Base-by-base conservation (phyloP, 495 filamentous ascomycete species). In the Hypomontagnella monticulosa region DNA sequence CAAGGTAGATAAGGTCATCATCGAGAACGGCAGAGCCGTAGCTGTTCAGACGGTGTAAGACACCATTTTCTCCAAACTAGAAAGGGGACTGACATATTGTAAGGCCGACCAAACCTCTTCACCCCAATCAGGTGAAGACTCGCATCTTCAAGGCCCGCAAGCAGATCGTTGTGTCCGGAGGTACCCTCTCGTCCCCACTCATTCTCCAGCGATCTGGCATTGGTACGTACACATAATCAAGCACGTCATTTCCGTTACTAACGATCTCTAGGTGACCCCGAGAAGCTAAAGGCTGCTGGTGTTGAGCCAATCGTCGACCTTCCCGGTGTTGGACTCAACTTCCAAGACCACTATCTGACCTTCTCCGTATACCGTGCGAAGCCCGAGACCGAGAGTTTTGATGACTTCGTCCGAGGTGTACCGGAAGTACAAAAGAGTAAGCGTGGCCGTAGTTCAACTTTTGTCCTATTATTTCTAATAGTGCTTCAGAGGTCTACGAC, bases 271-370 rank as follows among this genome's bases (percentile, higher is more conserved):
- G 71, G 71, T 54, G 86, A 93, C 74, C 84, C 90, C n/a, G 81
- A 88, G 73, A 93, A 91, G 76, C 83, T 94, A 16, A 85, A 83
- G 56, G 80, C 80, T 34, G 89, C 81, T 23, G 89, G 91, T 8
- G 87, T 93, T 55, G 79, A 88, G 77, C 89, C 89, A 14, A 77
- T 91, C 12, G 84, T 93, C 57, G 83, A 94, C 66, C 85, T 93
- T n/a, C 91, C 91, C 0, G 91, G 91, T 36, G 90, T 94, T 49
- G 91, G 90, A 56, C 81, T 88, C 30, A 93, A 93, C 76, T 93
- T 92, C 83, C 91, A 93, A 72, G 90, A 93, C 74, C 91, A 94
- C 65, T 92, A 95, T 71, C 84, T 95, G 32, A 92, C 89, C 1
- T 93, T 93, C 73, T 86, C 90, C 3, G 83, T 85, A 43, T 93